These are phyloP conservation scores for Globisporangium orthogonon DNA, from an alignment of 352 stramenopile species.

Conservation along the genomic window DNA sequence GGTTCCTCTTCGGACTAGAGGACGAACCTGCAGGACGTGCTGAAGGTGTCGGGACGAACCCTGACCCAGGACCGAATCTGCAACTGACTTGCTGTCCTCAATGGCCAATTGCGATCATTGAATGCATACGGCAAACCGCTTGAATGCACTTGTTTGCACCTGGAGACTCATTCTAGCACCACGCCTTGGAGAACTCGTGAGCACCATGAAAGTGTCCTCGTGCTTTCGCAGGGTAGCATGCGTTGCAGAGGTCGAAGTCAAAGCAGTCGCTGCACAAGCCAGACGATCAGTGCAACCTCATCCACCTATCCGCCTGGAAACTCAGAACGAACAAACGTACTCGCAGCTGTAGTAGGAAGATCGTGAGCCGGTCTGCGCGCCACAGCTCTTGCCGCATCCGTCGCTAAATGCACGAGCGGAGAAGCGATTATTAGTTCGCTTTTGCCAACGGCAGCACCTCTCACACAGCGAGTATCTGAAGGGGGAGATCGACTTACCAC, in stretches of 20 bases:
- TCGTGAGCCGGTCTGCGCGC: not conserved
- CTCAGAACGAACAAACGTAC: constrained; percentile 6
- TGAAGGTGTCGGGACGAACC: no score
- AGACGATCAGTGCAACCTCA: not conserved
- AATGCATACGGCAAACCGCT: no score
- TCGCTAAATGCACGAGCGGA: constrained; percentile 4
- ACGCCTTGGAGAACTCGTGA: constrained; percentile 12
- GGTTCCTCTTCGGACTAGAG: no score
- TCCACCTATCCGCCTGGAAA: no score
- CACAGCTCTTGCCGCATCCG: constrained; percentile 4
- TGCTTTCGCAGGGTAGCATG: constrained; percentile 11
- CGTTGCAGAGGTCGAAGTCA: constrained; percentile 25
- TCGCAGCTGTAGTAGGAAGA: constrained; percentile 14
- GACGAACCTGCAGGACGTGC: no score
- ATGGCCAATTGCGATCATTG: no score
- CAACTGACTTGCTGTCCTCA: no score
- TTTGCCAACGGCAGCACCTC: not conserved
- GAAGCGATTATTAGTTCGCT: not conserved
- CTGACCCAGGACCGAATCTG: no score
- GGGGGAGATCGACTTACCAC: constrained; percentile 1
- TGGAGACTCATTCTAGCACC: not conserved
- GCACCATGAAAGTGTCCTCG: constrained; percentile 4
- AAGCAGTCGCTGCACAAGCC: constrained; percentile 22
- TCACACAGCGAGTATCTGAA: not conserved
- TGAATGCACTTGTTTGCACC: no score